Evolutionary conservation across 1,284 basidiomycete species (phyloP), one percentile per base, ranked within the genome.

Genomic region (Fomes fomentarius): DNA sequence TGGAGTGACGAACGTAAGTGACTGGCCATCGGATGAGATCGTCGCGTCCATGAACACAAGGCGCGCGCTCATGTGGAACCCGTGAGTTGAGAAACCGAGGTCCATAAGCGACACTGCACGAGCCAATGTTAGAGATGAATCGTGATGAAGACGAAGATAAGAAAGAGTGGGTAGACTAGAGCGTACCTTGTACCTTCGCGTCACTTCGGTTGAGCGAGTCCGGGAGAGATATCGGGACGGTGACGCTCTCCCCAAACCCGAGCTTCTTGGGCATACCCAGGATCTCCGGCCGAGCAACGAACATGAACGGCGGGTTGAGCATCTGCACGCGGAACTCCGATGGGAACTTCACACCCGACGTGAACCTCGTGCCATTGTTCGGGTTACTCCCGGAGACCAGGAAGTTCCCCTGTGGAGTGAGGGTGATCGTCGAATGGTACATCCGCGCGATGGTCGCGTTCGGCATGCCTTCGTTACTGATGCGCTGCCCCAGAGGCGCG

Each of bases 301-400:
- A 65, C 61, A 72, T 71, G 69, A 72, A 79, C 0, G 79, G 76
- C 8, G 79, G 76, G 61, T 75, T 71, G 39, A 79, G 69, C 55
- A 72, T 76, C 64, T 81, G 75, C 7, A 77, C 74, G 3, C 76
- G 67, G 66, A 77, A 81, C 65, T 79, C 77, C 24, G 76, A 80
- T n/a, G 58, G 49, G 57, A 54, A 65, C 65, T 63, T 58, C 40
- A 65, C 49, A 21, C 45, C 15, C 10, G 54, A 40, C 7, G 53
- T 52, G 10, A 39, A 14, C 9, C 65, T 24, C 9, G 46, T 42
- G 31, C 31, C 69, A 22, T 57, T 68, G 58, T 82, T 80, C 7
- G 81, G 81, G 63, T 82, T 82, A 22, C 72, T 76, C 0, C 80
- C 80, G 17, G 74, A 76, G 50, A 82, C 65, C 56, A 79, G 69